These are phyloP conservation scores for Gracilaria gracilis DNA, from an alignment of 23 red algal species.

Conservation along the genomic window DNA sequence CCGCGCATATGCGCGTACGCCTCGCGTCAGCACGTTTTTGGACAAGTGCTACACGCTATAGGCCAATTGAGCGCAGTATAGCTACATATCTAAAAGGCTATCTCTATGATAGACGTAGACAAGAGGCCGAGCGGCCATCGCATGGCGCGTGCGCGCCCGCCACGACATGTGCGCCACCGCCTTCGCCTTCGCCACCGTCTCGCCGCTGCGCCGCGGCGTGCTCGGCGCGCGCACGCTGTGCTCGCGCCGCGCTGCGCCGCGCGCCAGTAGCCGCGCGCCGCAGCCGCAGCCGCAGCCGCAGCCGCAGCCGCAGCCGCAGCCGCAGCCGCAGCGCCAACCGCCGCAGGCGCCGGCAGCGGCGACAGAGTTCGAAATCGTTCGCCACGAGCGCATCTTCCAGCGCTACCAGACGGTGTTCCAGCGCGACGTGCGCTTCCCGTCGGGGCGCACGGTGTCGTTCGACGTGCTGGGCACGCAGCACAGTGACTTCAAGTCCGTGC, in stretches of 20 bases:
- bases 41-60: no score
- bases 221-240: not conserved
- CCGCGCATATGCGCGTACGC: no score
- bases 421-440: constrained; percentile 77
- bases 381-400: constrained; percentile 47
- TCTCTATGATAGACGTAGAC: no score
- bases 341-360: not conserved
- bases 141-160: no score
- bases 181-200: not conserved
- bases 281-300: not conserved
- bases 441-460: constrained; percentile 63
- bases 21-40: no score
- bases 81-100: no score
- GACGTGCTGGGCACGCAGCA: constrained; percentile 73
- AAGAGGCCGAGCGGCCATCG: no score
- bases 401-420: constrained; percentile 75
- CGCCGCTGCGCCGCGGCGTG: not conserved
- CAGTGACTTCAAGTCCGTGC: constrained; percentile 60
- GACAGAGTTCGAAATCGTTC: constrained; percentile 34
- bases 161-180: no score
- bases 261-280: not conserved
- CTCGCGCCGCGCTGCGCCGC: not conserved
- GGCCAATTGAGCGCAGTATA: no score
- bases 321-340: not conserved
- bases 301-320: not conserved